Conservation (phyloP, 139 green algal species). For the Penium margaritaceum region DNA sequence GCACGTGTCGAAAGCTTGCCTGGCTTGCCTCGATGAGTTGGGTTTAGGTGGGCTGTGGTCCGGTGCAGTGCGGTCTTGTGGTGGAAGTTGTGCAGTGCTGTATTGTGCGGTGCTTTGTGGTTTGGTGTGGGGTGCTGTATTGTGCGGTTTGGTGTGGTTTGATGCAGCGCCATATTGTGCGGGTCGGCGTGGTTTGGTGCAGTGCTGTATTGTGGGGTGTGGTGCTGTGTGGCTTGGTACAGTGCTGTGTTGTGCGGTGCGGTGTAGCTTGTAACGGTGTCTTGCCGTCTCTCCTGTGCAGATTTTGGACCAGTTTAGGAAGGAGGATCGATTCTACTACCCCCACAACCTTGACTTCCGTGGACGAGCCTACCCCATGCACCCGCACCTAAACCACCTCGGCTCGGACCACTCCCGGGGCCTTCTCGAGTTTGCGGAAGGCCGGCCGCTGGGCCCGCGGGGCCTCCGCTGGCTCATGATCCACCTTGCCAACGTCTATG, state of each 20-base stretch:
- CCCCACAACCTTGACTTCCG: conserved; percentile 92
- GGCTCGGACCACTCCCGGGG: conserved; percentile 75
- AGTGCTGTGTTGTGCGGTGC: background rate
- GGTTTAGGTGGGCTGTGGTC: no score
- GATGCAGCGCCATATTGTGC: background rate
- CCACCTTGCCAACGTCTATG: conserved; percentile 81
- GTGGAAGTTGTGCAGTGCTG: background rate
- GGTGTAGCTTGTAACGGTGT: background rate
- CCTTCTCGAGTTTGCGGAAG: conserved; percentile 60
- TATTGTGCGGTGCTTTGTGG: no score
- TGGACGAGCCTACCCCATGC: conserved; percentile 89
- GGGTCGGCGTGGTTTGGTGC: background rate
- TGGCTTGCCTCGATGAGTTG: no score
- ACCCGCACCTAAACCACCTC: conserved; percentile 89
- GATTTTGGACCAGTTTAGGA: conserved; percentile 13
- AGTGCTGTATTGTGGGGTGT: background rate
- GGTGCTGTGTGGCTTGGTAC: background rate
- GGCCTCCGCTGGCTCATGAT: conserved; percentile 75
- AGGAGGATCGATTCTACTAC: conserved; percentile 69
- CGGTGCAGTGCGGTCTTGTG: no score
- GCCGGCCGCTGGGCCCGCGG: conserved; percentile 59
- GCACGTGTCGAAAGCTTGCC: no score
- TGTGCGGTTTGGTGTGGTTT: no score
- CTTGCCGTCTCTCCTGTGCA: background rate
- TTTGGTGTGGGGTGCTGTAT: no score